These are phyloP conservation scores for Ocimum tenuiflorum DNA, from an alignment of 257 asterid species.

Conservation along the genomic window DNA sequence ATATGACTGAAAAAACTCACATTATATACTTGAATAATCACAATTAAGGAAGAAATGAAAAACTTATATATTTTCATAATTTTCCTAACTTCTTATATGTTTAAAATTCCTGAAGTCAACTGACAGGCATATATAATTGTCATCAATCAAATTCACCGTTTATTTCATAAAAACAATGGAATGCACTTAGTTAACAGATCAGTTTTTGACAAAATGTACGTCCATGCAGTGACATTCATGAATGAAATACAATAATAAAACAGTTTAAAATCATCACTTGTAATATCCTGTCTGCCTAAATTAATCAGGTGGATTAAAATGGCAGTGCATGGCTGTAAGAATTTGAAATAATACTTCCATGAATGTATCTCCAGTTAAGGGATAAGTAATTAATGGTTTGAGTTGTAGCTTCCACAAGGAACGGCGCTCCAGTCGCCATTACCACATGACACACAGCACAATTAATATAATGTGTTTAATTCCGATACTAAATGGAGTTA, in stretches of 20 bases:
- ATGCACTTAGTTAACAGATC: not conserved
- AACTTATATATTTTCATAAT: no score
- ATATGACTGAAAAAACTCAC: no score
- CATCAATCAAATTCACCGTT: not conserved
- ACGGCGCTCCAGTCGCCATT: no score
- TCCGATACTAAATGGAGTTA: no score
- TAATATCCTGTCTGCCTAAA: conserved; percentile 13
- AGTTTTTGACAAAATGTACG: conserved; percentile 20
- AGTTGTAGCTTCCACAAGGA: no score
- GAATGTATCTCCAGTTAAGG: no score
- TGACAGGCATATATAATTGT: no score
- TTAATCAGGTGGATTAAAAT: conserved; percentile 17
- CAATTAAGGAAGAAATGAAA: no score
- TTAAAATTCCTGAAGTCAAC: conserved; percentile 20
- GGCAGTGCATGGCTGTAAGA: conserved; percentile 16
- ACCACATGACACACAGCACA: no score
- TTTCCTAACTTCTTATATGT: not conserved
- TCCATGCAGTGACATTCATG: conserved; percentile 22
- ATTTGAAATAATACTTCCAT: no score
- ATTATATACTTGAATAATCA: no score
- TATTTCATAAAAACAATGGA: not conserved
- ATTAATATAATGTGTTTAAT: no score
- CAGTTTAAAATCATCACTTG: conserved; percentile 15
- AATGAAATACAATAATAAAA: conserved; percentile 9
- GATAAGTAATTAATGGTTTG: not conserved